Conservation (phyloP, 2,329 filamentous ascomycete genomes). For the Phialophora chinensis region DNA sequence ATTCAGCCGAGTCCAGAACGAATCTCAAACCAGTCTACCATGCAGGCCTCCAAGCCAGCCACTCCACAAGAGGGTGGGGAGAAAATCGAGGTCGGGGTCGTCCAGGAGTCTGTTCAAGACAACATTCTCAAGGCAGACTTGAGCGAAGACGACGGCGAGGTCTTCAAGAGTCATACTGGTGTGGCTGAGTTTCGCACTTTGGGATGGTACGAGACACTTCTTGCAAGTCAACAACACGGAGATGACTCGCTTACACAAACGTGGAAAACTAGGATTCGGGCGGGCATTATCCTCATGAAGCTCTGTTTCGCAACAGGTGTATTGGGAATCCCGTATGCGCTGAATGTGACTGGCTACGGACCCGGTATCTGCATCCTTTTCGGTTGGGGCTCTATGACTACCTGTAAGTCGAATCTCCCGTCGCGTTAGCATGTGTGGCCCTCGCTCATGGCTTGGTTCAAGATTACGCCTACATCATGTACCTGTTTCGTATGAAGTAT, state of each 20-base stretch:
- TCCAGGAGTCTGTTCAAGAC: constrained; percentile 5
- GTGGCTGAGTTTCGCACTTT: constrained; percentile 57
- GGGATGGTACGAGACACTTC: constrained; percentile 45
- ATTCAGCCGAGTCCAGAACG: constrained; percentile 3
- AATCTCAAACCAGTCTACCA: constrained; percentile 6
- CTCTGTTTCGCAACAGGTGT: constrained; percentile 94
- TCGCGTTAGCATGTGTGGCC: background rate
- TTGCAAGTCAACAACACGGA: background rate
- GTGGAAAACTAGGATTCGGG: constrained; percentile 47
- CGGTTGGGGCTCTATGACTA: constrained; percentile 57
- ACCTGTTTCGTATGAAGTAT: constrained; percentile 58
- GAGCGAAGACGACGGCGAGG: constrained; percentile 42
- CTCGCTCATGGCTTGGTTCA: constrained; percentile 5
- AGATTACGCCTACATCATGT: constrained; percentile 46
- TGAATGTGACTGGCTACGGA: constrained; percentile 56
- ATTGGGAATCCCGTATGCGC: constrained; percentile 69
- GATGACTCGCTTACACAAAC: constrained; percentile 6
- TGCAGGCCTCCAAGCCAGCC: background rate
- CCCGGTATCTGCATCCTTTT: constrained; percentile 56
- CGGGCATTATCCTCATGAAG: constrained; percentile 54
- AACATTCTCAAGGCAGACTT: constrained; percentile 4
- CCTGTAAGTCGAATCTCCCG: constrained; percentile 54
- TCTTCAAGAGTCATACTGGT: constrained; percentile 55
- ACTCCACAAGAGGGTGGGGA: constrained; percentile 5
- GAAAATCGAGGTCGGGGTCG: constrained; percentile 11